A percentile compares a stretch with the other conserved stretches of the same genome.
Evolutionary conservation across 2,329 filamentous ascomycete genomes (phyloP).

Genomic region (Lasiodiplodia sp.): DNA sequence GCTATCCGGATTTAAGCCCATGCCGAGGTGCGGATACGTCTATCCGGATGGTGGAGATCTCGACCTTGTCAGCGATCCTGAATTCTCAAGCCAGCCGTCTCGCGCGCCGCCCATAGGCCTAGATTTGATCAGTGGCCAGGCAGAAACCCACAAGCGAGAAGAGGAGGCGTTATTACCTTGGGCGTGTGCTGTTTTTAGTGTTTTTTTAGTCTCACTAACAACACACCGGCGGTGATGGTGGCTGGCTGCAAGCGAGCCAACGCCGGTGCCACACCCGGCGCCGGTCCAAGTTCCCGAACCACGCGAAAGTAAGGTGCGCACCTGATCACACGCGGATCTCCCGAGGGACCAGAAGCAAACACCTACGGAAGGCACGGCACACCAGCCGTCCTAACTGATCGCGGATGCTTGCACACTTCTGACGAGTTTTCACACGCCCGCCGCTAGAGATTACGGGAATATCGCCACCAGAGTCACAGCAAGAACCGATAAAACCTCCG

Average conservation of each 20-base stretch:
- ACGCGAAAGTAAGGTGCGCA: background rate
- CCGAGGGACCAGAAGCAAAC: background rate
- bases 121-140: background rate
- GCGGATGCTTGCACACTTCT: background rate
- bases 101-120: background rate
- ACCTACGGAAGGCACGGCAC: background rate
- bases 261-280: slow-evolving; percentile 8
- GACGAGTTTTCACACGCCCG: background rate
- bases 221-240: background rate
- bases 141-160: background rate
- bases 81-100: background rate
- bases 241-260: slow-evolving; percentile 3
- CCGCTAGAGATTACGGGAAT: background rate
- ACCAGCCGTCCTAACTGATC: background rate
- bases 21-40: background rate
- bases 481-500: background rate
- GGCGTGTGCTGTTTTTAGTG: background rate
- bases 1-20: background rate
- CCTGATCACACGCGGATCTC: background rate
- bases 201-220: slow-evolving; percentile 1
- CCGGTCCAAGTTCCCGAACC: background rate
- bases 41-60: background rate
- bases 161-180: background rate
- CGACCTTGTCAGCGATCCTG: background rate
- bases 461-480: background rate